These are phyloP conservation scores for Suhomyces panamericanus DNA, from an alignment of 1,139 yeast genomes.

Conservation along the genomic window DNA sequence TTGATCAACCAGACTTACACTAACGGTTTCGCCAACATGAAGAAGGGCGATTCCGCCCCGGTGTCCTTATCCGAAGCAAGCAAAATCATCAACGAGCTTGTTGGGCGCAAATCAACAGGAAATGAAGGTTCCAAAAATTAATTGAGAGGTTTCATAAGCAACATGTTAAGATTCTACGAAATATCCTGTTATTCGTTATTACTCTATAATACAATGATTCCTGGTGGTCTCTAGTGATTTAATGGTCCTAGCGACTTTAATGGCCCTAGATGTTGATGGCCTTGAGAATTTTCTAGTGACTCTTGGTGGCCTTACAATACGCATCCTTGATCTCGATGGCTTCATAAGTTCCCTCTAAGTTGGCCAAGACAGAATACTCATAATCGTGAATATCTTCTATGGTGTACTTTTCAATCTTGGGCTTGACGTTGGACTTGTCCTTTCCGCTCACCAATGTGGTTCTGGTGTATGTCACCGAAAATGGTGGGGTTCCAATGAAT, in stretches of 20 bases:
- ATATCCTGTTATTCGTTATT: background rate
- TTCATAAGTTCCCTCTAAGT: conserved; percentile 90
- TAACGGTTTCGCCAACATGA: background rate
- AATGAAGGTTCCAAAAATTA: background rate
- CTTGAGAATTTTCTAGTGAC: no score
- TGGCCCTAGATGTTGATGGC: no score
- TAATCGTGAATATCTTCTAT: conserved; percentile 67
- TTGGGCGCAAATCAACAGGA: conserved; percentile 9
- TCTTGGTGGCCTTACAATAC: conserved; percentile 60
- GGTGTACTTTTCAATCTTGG: conserved; percentile 74
- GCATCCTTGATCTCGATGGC: conserved; percentile 85
- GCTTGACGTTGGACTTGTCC: conserved; percentile 29
- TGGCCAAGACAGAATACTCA: conserved; percentile 71
- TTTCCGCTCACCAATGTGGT: conserved; percentile 42
- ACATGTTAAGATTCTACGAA: no score
- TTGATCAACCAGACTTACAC: conserved; percentile 36
- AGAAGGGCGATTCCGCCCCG: conserved; percentile 3
- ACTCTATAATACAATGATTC: conserved; percentile 10
- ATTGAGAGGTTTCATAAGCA: background rate
- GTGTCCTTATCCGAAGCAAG: conserved; percentile 21
- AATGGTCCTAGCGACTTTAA: no score
- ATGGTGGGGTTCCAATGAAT: conserved; percentile 74
- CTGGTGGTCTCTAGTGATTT: background rate
- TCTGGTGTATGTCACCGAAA: conserved; percentile 57
- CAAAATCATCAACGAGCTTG: conserved; percentile 21